Base-by-base conservation (phyloP, 352 stramenopile genomes). In the Pythium vanterpoolii region DNA sequence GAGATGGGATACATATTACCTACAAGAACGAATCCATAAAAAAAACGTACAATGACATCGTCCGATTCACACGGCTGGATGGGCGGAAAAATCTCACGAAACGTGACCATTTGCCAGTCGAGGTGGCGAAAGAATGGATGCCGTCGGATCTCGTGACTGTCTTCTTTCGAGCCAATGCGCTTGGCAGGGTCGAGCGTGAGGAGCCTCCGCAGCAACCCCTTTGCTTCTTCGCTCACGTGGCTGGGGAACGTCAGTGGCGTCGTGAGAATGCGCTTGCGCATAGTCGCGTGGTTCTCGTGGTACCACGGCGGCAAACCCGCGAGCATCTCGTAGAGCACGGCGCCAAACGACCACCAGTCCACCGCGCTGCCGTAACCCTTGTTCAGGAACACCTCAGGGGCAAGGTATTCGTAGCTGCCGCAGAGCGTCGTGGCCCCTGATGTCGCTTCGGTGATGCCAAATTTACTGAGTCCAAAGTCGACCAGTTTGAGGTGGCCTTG, bases 391-490 rank as follows among this genome's bases (percentile, higher is more conserved):
- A 93, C 78, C 44, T 93, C 84, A 6, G 84, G 84, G 9, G 84
- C 84, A 36, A 90, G 57, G 60, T 93, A 93, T 51, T 93, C 83
- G 58, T 86, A 90, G 69, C 81, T 93, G 11, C 83, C 83, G 36
- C 83, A 93, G 34, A 88, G 71, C 0, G 81, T 87, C 24, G 64
- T 83, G 4, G 83, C 83, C 6, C 83, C 83, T 0, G 52, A 38
- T 4, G 78, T 90, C 16, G 83, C 42, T 46, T 88, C 80, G 3
- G 79, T 86, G 62, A 91, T 84, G 14, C 83, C 83, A 56, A 91
- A 91, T 64, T 91, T 93, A 64, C 83, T 88, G 44, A 94, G 71
- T 5, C 84, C 84, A 70, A 94, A 94, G 60, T 94, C 84, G 10
- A 90, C 80, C 8, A 94, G 72, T 56, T 91, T 93, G 1, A 92